Evolutionary conservation across 2,329 filamentous ascomycete species (phyloP).

Genomic region (Cladobotryum mycophilum): DNA sequence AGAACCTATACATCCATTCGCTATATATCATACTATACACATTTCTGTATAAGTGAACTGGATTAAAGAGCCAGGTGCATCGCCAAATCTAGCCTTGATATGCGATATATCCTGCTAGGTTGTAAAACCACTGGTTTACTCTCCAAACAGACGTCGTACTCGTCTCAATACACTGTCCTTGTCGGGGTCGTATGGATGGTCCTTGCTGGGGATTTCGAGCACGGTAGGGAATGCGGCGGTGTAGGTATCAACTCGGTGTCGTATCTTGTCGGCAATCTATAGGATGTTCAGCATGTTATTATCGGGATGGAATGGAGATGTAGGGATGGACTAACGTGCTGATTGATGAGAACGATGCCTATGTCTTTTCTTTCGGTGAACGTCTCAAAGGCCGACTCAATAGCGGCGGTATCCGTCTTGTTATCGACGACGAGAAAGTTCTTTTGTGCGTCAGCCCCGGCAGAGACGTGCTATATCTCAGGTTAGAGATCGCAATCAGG

Average conservation of each 20-base stretch:
- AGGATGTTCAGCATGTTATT: constrained; percentile 15
- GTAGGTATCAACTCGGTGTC: constrained; percentile 83
- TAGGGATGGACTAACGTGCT: constrained; percentile 65
- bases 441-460: constrained; percentile 82
- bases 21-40: no score
- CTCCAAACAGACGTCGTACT: constrained; percentile 62
- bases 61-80: no score
- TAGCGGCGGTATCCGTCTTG: constrained; percentile 83
- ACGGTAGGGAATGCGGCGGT: constrained; percentile 93
- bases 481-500: neutral
- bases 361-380: constrained; percentile 95
- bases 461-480: constrained; percentile 72
- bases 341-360: constrained; percentile 93
- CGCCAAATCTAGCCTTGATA: no score
- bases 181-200: constrained; percentile 97
- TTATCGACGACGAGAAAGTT: constrained; percentile 96
- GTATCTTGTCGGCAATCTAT: constrained; percentile 89
- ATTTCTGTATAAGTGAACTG: no score
- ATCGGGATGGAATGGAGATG: neutral
- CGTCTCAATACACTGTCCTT: constrained; percentile 96
- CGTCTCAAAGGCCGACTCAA: constrained; percentile 82
- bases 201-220: constrained; percentile 96
- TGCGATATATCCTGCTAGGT: no score
- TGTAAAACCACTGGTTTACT: constrained; percentile 40
- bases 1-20: no score